Percentiles rank a stretch among this genome's conserved stretches.
phyloP scores from a whole-genome alignment of 2,329 filamentous ascomycete species.

The Ophiosphaerella narmari region DNA sequence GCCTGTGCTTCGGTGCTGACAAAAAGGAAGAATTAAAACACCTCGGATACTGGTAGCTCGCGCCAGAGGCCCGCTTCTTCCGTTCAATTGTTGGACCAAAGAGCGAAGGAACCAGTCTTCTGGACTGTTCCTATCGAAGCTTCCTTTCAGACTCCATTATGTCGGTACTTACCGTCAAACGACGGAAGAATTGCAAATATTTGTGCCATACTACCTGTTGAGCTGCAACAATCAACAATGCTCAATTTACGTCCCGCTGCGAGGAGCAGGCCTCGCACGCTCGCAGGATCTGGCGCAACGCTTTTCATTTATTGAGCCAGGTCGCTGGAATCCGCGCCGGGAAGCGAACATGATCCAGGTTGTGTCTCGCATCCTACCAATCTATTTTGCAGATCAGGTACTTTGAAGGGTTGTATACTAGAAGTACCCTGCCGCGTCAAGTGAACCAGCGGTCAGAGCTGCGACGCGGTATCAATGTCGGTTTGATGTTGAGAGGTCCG shows the following conservation, averaged over 20 bases:
- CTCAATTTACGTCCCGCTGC: conserved; percentile 4
- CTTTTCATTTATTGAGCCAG: conserved; percentile 27
- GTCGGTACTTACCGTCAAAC: neutral
- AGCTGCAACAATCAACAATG: conserved; percentile 4
- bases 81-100: neutral
- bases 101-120: neutral
- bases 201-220: conserved; percentile 12
- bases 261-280: neutral
- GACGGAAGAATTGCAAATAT: conserved; percentile 4
- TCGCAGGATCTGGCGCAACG: conserved; percentile 20
- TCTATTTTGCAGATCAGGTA: conserved; percentile 24
- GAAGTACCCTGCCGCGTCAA: conserved; percentile 10
- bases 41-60: neutral
- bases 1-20: neutral
- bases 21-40: conserved; percentile 4
- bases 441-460: conserved; percentile 20
- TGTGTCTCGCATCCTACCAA: conserved; percentile 8
- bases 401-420: conserved; percentile 13
- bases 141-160: conserved; percentile 1
- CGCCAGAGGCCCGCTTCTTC: conserved; percentile 3
- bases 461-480: conserved; percentile 1
- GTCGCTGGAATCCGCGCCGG: conserved; percentile 22
- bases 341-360: conserved; percentile 13
- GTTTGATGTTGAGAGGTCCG: neutral
- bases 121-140: neutral